Evolutionary conservation across 768 basidiomycete species (phyloP).

Genomic region (Lentinula lateritia): DNA sequence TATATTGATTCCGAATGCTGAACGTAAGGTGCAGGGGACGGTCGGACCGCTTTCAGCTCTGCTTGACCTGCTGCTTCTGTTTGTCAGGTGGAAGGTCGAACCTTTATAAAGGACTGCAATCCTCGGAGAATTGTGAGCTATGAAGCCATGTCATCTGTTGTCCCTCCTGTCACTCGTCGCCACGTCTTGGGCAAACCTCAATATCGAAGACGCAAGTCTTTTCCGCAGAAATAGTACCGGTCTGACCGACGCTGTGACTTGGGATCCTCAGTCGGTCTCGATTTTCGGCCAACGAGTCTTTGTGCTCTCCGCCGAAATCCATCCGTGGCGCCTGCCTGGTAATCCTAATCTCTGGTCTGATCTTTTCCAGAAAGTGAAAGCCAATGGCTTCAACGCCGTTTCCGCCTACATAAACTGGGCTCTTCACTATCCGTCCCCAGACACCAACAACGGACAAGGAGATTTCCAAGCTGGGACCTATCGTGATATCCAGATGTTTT

Average conservation of each 20-base stretch:
- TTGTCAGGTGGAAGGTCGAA: background rate
- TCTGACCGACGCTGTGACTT: conserved; percentile 43
- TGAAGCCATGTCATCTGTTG: background rate
- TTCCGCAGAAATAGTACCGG: conserved; percentile 34
- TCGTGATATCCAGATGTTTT: conserved; percentile 45
- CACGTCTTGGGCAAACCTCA: background rate
- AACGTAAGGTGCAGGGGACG: background rate
- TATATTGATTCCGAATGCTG: background rate
- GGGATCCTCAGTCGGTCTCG: conserved; percentile 57
- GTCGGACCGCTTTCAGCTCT: background rate
- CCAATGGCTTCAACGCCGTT: conserved; percentile 57
- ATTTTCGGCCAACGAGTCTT: conserved; percentile 53
- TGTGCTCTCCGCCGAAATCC: conserved; percentile 57
- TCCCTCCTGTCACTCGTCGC: background rate
- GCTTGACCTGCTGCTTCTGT: background rate
- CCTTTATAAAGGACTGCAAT: background rate
- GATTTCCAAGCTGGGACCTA: conserved; percentile 47
- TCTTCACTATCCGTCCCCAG: conserved; percentile 42
- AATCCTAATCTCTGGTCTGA: conserved; percentile 52
- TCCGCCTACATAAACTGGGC: conserved; percentile 62
- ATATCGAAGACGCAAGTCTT: background rate
- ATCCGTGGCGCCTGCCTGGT: conserved; percentile 52
- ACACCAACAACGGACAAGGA: conserved; percentile 35
- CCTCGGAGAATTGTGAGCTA: background rate
- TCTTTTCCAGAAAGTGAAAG: conserved; percentile 57